Percentiles rank a stretch among this genome's conserved stretches.
Evolutionary conservation across 805 yeast genomes (phyloP).

Genomic region (Millerago galiae): DNA sequence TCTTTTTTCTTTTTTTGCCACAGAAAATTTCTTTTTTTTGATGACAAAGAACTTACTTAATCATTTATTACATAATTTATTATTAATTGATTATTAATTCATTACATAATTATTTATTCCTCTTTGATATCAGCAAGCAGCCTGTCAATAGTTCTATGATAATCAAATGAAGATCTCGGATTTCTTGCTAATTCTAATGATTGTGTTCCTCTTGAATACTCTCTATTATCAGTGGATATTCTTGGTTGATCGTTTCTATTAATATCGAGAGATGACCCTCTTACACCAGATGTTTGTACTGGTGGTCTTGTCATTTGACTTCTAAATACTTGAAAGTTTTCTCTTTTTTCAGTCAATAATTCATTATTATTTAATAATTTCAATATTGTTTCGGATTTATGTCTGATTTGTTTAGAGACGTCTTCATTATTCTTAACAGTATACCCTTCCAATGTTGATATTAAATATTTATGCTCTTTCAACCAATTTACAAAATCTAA

Average conservation of each 20-base stretch:
- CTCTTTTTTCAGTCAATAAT: constrained; percentile 33
- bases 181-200: constrained; percentile 23
- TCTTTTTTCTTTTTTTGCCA: too few relatives aligned
- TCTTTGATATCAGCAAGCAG: constrained; percentile 19
- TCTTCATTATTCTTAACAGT: constrained; percentile 22
- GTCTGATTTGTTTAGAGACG: constrained; percentile 29
- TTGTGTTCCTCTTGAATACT: constrained; percentile 15
- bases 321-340: constrained; percentile 34
- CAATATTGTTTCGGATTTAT: constrained; percentile 30
- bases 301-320: constrained; percentile 38
- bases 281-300: constrained; percentile 6
- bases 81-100: too few relatives aligned
- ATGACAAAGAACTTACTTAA: too few relatives aligned
- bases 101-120: constrained; percentile 12
- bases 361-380: constrained; percentile 27
- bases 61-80: too few relatives aligned
- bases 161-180: neutral
- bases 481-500: constrained; percentile 43
- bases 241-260: constrained; percentile 11
- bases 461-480: constrained; percentile 32
- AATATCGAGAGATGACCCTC: constrained; percentile 22
- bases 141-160: neutral
- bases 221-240: neutral
- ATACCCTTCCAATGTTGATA: constrained; percentile 24
- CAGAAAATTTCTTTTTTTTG: too few relatives aligned